These are phyloP conservation scores for Linnemannia zychae DNA, from an alignment of 192 early-diverging fungal species.

Conservation along the genomic window DNA sequence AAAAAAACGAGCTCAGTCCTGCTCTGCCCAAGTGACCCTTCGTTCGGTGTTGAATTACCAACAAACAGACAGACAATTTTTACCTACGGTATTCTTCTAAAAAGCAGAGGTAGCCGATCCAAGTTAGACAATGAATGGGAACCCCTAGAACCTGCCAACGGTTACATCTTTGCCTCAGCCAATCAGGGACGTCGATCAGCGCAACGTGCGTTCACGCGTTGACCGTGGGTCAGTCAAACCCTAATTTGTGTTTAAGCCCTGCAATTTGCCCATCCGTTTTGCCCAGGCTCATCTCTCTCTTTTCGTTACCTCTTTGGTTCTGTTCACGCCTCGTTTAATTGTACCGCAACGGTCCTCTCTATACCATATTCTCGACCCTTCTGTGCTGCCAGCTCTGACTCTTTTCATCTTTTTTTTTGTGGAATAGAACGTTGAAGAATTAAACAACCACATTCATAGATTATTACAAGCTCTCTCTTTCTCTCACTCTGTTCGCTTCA, in stretches of 20 bases:
- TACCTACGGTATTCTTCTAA: not conserved
- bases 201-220: slow-evolving; percentile 15
- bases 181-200: slow-evolving; percentile 4
- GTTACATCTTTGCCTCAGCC: slow-evolving; percentile 1
- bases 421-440: not conserved
- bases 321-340: not conserved
- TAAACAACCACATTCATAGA: not conserved
- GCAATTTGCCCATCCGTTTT: not conserved
- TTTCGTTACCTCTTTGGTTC: not conserved
- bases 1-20: too few relatives aligned
- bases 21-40: too few relatives aligned
- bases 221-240: not conserved
- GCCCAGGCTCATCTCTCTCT: not conserved
- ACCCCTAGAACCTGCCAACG: not conserved
- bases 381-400: not conserved
- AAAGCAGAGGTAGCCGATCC: not conserved
- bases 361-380: not conserved
- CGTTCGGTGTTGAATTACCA: not conserved
- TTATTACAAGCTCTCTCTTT: not conserved
- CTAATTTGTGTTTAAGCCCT: not conserved
- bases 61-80: not conserved
- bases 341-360: not conserved
- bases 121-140: not conserved
- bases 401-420: not conserved
- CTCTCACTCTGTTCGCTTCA: not conserved